Conservation (phyloP, 2,329 filamentous ascomycete species). For the Alternaria infectoria region DNA sequence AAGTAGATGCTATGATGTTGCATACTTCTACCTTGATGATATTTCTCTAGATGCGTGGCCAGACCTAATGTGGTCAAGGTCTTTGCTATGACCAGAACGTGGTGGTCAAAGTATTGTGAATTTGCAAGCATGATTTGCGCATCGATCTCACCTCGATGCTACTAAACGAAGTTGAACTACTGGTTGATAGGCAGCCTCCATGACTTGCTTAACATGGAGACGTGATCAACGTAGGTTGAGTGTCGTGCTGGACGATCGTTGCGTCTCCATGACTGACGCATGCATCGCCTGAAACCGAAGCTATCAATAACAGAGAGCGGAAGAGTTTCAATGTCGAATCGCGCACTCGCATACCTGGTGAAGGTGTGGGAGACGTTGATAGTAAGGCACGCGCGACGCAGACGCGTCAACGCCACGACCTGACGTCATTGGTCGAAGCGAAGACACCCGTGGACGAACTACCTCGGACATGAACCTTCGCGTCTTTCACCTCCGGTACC, state of each 20-base stretch:
- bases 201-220: not conserved
- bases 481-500: not conserved
- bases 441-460: not conserved
- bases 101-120: not conserved
- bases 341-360: not conserved
- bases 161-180: not conserved
- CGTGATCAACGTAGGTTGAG: not conserved
- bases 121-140: not conserved
- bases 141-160: not conserved
- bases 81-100: not conserved
- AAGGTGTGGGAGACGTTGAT: not conserved
- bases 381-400: not conserved
- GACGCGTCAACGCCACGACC: not conserved
- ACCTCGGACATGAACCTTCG: not conserved
- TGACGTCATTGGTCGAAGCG: not conserved
- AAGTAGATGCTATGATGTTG: not conserved
- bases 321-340: not conserved
- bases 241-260: not conserved
- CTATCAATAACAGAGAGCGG: rapidly evolving
- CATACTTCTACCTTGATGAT: not conserved
- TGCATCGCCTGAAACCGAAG: not conserved
- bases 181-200: not conserved
- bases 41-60: not conserved
- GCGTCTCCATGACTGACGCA: not conserved
- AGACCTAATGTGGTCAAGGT: rapidly evolving